Percentiles rank a stretch among this genome's conserved stretches.
Conservation (phyloP, 371 early-diverging fungal species). For the Basidiobolus meristosporus region DNA sequence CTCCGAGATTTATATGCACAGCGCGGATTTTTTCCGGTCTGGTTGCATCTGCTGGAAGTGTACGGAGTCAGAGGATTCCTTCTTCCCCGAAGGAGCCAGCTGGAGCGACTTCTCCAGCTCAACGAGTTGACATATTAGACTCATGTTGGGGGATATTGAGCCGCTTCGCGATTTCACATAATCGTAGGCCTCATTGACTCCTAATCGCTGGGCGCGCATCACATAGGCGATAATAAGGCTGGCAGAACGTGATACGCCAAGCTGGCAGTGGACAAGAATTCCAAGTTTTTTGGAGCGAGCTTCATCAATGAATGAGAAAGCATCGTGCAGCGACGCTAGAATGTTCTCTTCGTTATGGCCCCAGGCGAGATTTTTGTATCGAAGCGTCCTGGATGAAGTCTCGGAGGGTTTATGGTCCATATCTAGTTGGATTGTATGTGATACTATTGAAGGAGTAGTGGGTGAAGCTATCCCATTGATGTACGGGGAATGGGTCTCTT, state of each 20-base stretch:
- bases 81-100: too few species aligned
- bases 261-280: slow-evolving; percentile 74
- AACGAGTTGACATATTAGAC: slow-evolving; percentile 51
- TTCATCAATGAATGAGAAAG: slow-evolving; percentile 50
- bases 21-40: too few species aligned
- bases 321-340: slow-evolving; percentile 28
- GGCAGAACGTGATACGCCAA: slow-evolving; percentile 79
- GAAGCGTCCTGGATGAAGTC: too few species aligned
- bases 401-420: too few species aligned
- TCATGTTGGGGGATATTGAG: slow-evolving; percentile 61
- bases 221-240: slow-evolving; percentile 72
- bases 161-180: slow-evolving; percentile 50
- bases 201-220: slow-evolving; percentile 40
- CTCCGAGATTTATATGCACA: too few species aligned
- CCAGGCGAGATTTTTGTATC: slow-evolving; percentile 45
- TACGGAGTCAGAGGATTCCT: too few species aligned
- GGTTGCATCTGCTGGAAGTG: too few species aligned
- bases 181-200: slow-evolving; percentile 48
- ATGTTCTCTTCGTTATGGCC: slow-evolving; percentile 55
- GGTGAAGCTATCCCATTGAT: too few species aligned
- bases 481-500: slow-evolving; percentile 32
- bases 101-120: slow-evolving; percentile 40
- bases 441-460: too few species aligned
- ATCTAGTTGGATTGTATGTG: too few species aligned
- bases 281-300: slow-evolving; percentile 25